Evolutionary conservation across 2,329 filamentous ascomycete genomes (phyloP), one percentile per base, ranked within the genome.

Genomic region (Didymella lethalis): DNA sequence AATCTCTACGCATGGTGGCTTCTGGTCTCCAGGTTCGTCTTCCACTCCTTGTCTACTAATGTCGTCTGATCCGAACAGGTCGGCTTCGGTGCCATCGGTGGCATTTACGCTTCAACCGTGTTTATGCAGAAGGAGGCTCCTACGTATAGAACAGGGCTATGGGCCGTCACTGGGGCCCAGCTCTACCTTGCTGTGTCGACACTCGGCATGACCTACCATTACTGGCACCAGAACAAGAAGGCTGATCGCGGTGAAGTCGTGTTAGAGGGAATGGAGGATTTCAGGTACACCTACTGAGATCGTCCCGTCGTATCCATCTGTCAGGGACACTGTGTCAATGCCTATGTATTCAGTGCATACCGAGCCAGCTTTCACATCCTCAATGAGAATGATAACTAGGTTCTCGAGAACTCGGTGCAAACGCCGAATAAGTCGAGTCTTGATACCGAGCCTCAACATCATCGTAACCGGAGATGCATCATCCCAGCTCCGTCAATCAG

Each of bases 401-500:
- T 32, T 14, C 31, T 5, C 12, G 12, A 14, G 12, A 32, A 32
- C 12, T 32, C 31, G 31, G 31, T 32, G 31, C 12, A 32, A 32
- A 32, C 31, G 31, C 31, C 31, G 31, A 32, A 32, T 14, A 32
- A 14, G 31, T 32, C 31, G 16, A 32, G 11, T 32, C 31, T 32
- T 32, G 12, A 32, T 32, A 32, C 29, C 23, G 14, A 46, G 20
- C 14, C 20, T 29, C 23, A 25, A 23, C 49, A 32, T 32, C 31
- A 32, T 32, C 12, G 31, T 16, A 26, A 12, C 55, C 45, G 49
- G 32, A 43, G 40, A 32, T 41, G 49, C 38, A 43, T 45, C 26
- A 38, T 29, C n/a, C 6, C n/a, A 32, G 31, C 31, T 32, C 31
- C 12, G 31, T 20, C 50, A 45, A 49, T 48, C 55, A 48, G 43